Base-by-base conservation (phyloP, 176 grass and related monocot genomes). In the Eleusine coracana region DNA sequence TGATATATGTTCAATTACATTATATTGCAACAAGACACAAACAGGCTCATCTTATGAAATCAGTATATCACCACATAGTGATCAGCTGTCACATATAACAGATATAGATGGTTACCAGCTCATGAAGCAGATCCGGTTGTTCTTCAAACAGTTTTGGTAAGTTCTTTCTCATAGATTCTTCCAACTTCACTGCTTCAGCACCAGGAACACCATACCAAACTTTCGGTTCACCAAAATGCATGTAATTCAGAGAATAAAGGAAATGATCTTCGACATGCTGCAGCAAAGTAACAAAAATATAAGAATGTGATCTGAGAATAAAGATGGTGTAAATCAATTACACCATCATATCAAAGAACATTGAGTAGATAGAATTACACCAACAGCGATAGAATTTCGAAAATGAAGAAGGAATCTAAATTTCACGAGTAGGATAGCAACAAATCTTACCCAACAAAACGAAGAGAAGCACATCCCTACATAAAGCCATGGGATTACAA, bases 191-290 rank as follows among this genome's bases (percentile, higher is more conserved):
- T 60, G 96, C 91, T 74, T 93, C 85, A 71, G 48, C 61, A 78
- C 93, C 76, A 5, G 93, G 89, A 66, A 98, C 80, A 44, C 96
- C 96, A 83, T 98, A 98, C 96, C 96, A 98, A 70, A 98, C 73
- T 93, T 98, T 98, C 28, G 87, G 83, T 86, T 95, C 96, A 46
- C 96, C 96, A 81, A 95, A 98, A 89, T 98, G 96, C 96, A 98
- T 95, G 66, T 96, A 98, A 73, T 98, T 98, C 39, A 98, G 68
- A 80, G 96, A 98, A 82, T 98, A 98, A 71, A 98, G 88, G 83
- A 93, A 92, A 80, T 98, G 96, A 79, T 98, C 96, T 93, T 98
- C 93, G 39, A 98, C 96, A 78, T 98, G 96, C 96, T 98, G 88
- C 79, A 91, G 40, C 4, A 38, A 79, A 82, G 45, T 71, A 42